A percentile compares a stretch with the other conserved stretches of the same genome.
Conservation (phyloP, 108 stramenopile species). For the Skeletonema grethae region DNA sequence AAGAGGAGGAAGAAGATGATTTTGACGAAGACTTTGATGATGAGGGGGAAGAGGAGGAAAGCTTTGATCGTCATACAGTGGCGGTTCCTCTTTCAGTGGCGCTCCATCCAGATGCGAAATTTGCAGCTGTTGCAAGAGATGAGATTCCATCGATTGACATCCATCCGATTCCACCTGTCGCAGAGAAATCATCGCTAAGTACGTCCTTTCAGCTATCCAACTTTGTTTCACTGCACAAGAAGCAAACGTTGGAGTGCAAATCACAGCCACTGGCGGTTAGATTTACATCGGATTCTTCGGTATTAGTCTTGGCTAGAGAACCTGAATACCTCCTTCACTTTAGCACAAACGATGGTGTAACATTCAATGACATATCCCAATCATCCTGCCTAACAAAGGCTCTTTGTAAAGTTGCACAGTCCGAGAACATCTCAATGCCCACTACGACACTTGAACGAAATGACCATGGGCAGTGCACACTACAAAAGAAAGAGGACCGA, state of each 20-base stretch:
- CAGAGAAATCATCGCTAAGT: conserved; percentile 12
- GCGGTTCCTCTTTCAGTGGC: conserved; percentile 45
- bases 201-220: conserved; percentile 35
- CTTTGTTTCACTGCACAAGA: conserved; percentile 47
- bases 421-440: conserved; percentile 53
- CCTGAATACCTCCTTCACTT: conserved; percentile 55
- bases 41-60: conserved; percentile 10
- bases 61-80: conserved; percentile 16
- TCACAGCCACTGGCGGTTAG: conserved; percentile 49
- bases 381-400: conserved; percentile 15
- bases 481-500: conserved; percentile 32
- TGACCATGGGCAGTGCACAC: conserved; percentile 18
- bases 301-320: conserved; percentile 55
- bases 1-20: background rate
- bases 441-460: conserved; percentile 56
- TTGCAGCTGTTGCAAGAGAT: conserved; percentile 38
- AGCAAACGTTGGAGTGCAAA: conserved; percentile 45
- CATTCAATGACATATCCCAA: conserved; percentile 13
- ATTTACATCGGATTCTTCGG: conserved; percentile 30
- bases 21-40: conserved; percentile 8
- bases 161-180: conserved; percentile 47
- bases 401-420: conserved; percentile 15
- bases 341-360: conserved; percentile 11
- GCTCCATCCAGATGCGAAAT: conserved; percentile 26
- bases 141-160: conserved; percentile 40